Conservation (phyloP, 2,329 filamentous ascomycete species). For the Chaetomiaceae sp. region DNA sequence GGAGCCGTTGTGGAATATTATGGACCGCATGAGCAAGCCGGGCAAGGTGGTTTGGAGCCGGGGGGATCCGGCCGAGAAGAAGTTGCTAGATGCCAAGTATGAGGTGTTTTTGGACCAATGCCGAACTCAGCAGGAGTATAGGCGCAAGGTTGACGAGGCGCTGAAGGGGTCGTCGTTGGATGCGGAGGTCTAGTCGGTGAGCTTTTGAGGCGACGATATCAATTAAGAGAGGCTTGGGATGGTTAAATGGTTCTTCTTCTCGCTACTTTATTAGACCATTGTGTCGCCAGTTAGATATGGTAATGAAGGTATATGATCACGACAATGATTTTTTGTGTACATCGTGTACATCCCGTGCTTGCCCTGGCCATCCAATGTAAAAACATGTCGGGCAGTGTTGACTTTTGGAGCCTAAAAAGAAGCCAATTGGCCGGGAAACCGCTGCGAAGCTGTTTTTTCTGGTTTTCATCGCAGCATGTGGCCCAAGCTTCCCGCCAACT, state of each 20-base stretch:
- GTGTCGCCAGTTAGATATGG: no score
- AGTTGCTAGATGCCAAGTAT: constrained; percentile 82
- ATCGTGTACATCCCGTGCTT: no score
- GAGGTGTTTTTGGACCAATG: constrained; percentile 94
- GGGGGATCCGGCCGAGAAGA: constrained; percentile 67
- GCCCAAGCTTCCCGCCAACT: constrained; percentile 7
- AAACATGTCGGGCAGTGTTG: no score
- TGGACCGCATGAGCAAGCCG: constrained; percentile 95
- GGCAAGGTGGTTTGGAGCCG: constrained; percentile 77
- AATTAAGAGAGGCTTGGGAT: not conserved
- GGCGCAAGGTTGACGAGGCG: constrained; percentile 69
- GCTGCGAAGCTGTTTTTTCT: no score
- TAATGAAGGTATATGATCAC: no score
- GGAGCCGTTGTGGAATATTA: constrained; percentile 90
- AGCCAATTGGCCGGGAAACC: no score
- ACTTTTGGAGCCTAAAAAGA: no score
- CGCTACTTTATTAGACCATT: no score
- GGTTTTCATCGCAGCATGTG: not conserved
- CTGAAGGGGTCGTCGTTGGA: constrained; percentile 32
- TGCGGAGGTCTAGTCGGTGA: not conserved
- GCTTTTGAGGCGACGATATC: no score
- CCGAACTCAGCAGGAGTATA: constrained; percentile 76
- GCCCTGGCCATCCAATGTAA: no score
- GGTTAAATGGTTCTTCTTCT: no score
- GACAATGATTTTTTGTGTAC: no score